These are phyloP conservation scores for Colletotrichum euphorbiae DNA, from an alignment of 2,329 filamentous ascomycete genomes.

Conservation along the genomic window DNA sequence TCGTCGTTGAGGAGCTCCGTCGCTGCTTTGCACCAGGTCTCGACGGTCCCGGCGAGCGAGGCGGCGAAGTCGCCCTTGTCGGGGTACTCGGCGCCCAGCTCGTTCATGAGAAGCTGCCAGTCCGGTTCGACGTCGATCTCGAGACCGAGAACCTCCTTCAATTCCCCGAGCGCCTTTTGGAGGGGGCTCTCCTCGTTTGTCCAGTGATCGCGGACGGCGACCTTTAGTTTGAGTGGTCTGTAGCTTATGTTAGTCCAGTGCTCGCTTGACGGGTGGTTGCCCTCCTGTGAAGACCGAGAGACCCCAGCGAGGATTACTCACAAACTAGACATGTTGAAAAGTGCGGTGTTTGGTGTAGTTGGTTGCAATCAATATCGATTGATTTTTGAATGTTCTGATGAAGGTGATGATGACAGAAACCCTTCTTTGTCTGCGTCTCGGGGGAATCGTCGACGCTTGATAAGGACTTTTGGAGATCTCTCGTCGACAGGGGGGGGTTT, in stretches of 20 bases:
- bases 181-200: conserved; percentile 48
- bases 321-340: conserved; percentile 23
- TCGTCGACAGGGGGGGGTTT: conserved; percentile 10
- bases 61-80: conserved; percentile 55
- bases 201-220: conserved; percentile 59
- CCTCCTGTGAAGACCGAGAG: neutral
- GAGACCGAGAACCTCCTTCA: conserved; percentile 54
- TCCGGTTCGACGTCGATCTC: conserved; percentile 54
- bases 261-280: neutral
- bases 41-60: conserved; percentile 51
- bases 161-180: conserved; percentile 47
- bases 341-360: neutral
- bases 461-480: conserved; percentile 18
- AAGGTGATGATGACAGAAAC: neutral
- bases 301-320: conserved; percentile 5
- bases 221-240: conserved; percentile 57
- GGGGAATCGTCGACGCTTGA: conserved; percentile 17
- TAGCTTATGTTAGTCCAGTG: conserved; percentile 7
- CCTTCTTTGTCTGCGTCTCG: neutral
- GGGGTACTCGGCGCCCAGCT: conserved; percentile 52
- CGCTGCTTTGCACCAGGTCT: conserved; percentile 54
- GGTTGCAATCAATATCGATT: neutral
- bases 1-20: conserved; percentile 56
- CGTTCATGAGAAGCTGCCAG: conserved; percentile 56
- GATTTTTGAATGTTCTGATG: neutral